A percentile compares a stretch with the other conserved stretches of the same genome.
Conservation (phyloP, 75 land plant species). For the Pseudotsuga menziesii region DNA sequence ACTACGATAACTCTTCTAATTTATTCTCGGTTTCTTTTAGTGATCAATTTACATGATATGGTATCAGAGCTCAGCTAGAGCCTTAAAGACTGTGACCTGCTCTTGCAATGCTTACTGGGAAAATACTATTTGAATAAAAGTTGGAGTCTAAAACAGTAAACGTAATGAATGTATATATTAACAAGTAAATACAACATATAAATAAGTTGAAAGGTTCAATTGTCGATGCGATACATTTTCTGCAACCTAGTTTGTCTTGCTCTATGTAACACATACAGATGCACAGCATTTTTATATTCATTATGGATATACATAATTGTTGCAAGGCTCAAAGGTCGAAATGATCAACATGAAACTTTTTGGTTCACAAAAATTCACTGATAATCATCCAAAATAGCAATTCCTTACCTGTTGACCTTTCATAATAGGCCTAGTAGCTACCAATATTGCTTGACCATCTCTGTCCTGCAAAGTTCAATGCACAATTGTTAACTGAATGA, state of each 20-base stretch:
- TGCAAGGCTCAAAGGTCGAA: neutral
- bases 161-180: neutral
- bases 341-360: too few relatives aligned
- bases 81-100: too few relatives aligned
- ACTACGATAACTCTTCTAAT: too few relatives aligned
- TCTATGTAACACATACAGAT: neutral
- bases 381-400: neutral
- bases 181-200: neutral
- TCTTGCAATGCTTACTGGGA: too few relatives aligned
- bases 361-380: neutral
- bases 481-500: neutral
- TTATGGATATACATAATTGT: too few relatives aligned
- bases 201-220: neutral
- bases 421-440: slow-evolving; percentile 54
- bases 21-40: too few relatives aligned
- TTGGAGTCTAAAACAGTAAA: neutral
- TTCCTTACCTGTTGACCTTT: slow-evolving; percentile 75
- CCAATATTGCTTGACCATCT: slow-evolving; percentile 85
- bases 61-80: too few relatives aligned
- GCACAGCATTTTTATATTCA: neutral
- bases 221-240: neutral
- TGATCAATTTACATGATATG: too few relatives aligned
- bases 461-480: slow-evolving; percentile 36
- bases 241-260: neutral
- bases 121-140: too few relatives aligned